Conservation (phyloP, 192 early-diverging fungal genomes). For the Backusella macrospora region DNA sequence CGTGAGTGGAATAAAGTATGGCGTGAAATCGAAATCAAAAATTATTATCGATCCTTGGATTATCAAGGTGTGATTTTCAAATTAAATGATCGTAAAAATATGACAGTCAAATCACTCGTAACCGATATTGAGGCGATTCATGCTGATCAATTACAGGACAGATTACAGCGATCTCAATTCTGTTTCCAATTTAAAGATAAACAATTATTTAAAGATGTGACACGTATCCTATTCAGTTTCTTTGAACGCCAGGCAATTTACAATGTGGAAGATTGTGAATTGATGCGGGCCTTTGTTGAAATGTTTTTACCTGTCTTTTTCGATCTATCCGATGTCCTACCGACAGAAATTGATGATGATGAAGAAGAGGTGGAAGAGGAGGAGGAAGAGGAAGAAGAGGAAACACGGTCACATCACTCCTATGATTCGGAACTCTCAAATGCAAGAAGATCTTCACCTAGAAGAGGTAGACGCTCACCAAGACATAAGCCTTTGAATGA, state of each 20-base stretch:
- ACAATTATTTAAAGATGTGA: conserved; percentile 75
- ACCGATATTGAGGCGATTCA: conserved; percentile 86
- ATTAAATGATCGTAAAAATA: conserved; percentile 75
- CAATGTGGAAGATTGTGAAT: conserved; percentile 64
- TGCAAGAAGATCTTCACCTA: neutral
- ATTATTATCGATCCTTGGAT: conserved; percentile 94
- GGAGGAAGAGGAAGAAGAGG: conserved; percentile 43
- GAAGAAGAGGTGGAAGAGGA: conserved; percentile 26
- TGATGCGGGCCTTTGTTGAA: conserved; percentile 73
- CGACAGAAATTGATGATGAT: conserved; percentile 15
- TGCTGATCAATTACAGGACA: conserved; percentile 60
- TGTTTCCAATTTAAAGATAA: conserved; percentile 74
- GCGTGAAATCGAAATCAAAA: conserved; percentile 92
- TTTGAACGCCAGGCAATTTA: conserved; percentile 62
- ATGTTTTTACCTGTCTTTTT: conserved; percentile 76
- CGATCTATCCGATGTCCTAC: conserved; percentile 40
- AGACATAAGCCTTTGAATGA: conserved; percentile 23
- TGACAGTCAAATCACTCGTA: conserved; percentile 74
- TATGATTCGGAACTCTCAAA: conserved; percentile 27
- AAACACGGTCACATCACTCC: conserved; percentile 17
- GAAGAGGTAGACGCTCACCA: neutral
- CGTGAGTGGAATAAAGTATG: conserved; percentile 95
- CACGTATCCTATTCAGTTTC: conserved; percentile 69
- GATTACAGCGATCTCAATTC: conserved; percentile 54
- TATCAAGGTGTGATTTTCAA: conserved; percentile 94